Evolutionary conservation across 257 asterid genomes (phyloP).

Genomic region (Rehmannia glutinosa): DNA sequence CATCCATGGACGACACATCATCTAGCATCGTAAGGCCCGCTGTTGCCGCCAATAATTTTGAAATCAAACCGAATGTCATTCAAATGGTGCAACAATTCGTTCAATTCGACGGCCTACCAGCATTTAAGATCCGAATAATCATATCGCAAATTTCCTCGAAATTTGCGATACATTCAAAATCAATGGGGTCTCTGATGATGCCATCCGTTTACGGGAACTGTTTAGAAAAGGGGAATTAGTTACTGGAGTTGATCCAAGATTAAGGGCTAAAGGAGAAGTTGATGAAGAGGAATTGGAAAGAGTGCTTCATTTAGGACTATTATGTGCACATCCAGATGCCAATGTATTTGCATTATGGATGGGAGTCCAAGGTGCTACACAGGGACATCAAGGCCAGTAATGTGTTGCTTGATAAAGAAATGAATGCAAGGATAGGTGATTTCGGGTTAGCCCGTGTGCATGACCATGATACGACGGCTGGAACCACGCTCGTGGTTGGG

Average conservation of each 20-base stretch:
- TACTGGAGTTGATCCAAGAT: slow-evolving; percentile 31
- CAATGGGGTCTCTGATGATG: too few species aligned
- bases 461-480: slow-evolving; percentile 36
- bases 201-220: slow-evolving; percentile 31
- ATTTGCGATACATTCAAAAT: too few species aligned
- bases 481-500: slow-evolving; percentile 56
- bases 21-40: too few species aligned
- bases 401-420: slow-evolving; percentile 57
- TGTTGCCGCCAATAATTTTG: too few species aligned
- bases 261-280: slow-evolving; percentile 27
- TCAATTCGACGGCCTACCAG: too few species aligned
- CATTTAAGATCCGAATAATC: too few species aligned
- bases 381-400: slow-evolving; percentile 59
- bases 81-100: too few species aligned
- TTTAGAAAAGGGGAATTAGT: slow-evolving; percentile 32
- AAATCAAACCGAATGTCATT: too few species aligned
- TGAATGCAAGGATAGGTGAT: slow-evolving; percentile 60
- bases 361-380: slow-evolving; percentile 57
- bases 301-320: slow-evolving; percentile 52
- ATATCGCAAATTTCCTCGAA: too few species aligned
- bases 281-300: slow-evolving; percentile 38
- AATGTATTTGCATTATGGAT: slow-evolving; percentile 60
- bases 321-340: neutral
- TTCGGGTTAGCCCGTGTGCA: slow-evolving; percentile 62
- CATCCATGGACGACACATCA: too few species aligned